These are phyloP conservation scores for Globisporangium nunn DNA, from an alignment of 352 stramenopile species.

Conservation along the genomic window DNA sequence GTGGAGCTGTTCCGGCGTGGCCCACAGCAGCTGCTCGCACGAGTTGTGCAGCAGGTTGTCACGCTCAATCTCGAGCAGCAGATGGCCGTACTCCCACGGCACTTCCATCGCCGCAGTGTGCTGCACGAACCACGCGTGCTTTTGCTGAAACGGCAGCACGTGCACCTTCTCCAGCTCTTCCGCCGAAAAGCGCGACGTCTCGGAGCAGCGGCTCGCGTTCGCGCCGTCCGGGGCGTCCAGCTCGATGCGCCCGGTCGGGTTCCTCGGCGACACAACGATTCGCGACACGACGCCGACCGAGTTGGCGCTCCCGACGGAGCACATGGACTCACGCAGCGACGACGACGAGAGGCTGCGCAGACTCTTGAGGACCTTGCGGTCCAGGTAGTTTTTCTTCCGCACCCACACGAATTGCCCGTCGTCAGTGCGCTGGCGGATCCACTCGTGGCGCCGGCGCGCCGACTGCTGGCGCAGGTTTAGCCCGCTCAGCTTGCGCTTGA, in stretches of 20 bases:
- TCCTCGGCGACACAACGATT: constrained; percentile 68
- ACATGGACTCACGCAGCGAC: constrained; percentile 62
- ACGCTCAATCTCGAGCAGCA: constrained; percentile 82
- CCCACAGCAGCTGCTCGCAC: constrained; percentile 81
- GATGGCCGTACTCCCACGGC: constrained; percentile 82
- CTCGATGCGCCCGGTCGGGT: constrained; percentile 64
- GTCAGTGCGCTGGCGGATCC: constrained; percentile 68
- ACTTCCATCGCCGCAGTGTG: constrained; percentile 81
- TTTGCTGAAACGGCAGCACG: constrained; percentile 76
- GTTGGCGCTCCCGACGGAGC: constrained; percentile 46
- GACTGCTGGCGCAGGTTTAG: constrained; percentile 79
- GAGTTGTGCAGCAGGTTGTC: constrained; percentile 88
- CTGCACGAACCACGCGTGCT: constrained; percentile 86
- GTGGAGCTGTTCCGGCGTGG: constrained; percentile 75
- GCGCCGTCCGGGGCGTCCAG: constrained; percentile 64
- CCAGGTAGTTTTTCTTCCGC: constrained; percentile 68
- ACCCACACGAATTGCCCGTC: constrained; percentile 79
- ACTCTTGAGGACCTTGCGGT: constrained; percentile 62
- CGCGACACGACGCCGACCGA: constrained; percentile 72
- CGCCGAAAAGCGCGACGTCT: constrained; percentile 54
- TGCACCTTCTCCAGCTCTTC: constrained; percentile 71
- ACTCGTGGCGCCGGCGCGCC: constrained; percentile 78
- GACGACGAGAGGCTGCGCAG: constrained; percentile 45
- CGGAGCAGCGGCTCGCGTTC: constrained; percentile 42
- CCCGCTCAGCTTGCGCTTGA: constrained; percentile 74